A percentile compares a stretch with the other conserved stretches of the same genome.
These are phyloP conservation scores for Talaromyces atroroseus DNA, from an alignment of 2,329 filamentous ascomycete genomes.

Conservation along the genomic window DNA sequence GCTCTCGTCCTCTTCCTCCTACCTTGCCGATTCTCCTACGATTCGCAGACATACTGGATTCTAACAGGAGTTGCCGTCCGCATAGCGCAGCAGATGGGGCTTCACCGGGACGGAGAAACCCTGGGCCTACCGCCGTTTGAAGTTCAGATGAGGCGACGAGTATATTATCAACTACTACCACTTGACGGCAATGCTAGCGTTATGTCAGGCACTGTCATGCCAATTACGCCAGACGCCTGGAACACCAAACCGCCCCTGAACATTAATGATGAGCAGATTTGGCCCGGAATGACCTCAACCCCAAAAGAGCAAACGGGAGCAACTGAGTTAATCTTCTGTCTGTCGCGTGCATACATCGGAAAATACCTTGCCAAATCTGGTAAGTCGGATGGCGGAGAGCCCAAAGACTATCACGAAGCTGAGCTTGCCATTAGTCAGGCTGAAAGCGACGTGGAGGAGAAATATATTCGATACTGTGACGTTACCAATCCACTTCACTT, in stretches of 20 bases:
- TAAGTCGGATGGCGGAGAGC: neutral
- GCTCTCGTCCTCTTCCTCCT: neutral
- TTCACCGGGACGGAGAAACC: slow-evolving; percentile 57
- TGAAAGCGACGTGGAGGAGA: slow-evolving; percentile 28
- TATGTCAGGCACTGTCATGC: neutral
- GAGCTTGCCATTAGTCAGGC: slow-evolving; percentile 25
- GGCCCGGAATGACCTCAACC: slow-evolving; percentile 27
- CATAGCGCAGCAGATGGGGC: slow-evolving; percentile 63
- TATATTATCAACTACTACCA: slow-evolving; percentile 35
- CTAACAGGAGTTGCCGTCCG: slow-evolving; percentile 56
- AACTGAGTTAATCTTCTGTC: slow-evolving; percentile 40
- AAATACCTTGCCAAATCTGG: neutral
- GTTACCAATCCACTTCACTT: slow-evolving; percentile 35
- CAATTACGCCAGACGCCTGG: neutral
- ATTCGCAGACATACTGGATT: neutral
- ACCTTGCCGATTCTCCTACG: neutral
- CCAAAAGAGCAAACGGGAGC: slow-evolving; percentile 25
- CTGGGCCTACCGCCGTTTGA: slow-evolving; percentile 57
- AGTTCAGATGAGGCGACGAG: slow-evolving; percentile 58
- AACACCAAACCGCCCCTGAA: neutral
- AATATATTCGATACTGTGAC: slow-evolving; percentile 31
- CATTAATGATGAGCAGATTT: slow-evolving; percentile 16
- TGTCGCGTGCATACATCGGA: slow-evolving; percentile 18
- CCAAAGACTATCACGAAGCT: no score
- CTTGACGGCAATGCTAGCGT: slow-evolving; percentile 13